phyloP scores from a whole-genome alignment of 2,329 filamentous ascomycete genomes.

The Cyclaneusma minus region DNA sequence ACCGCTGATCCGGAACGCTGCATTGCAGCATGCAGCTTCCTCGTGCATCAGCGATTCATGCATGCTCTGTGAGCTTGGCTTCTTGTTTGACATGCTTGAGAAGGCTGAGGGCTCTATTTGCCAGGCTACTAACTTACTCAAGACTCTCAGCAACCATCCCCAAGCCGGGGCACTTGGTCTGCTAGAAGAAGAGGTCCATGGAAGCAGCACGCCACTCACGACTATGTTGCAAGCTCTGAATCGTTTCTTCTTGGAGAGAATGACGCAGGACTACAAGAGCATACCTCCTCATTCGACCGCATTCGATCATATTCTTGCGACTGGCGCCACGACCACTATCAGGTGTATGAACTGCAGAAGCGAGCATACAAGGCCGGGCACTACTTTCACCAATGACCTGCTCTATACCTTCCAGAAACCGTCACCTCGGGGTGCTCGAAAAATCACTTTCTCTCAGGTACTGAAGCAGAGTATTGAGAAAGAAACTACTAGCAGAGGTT shows the following conservation, averaged over 20 bases:
- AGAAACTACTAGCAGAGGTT: slow-evolving; percentile 77
- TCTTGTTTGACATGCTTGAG: slow-evolving; percentile 93
- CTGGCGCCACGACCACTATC: slow-evolving; percentile 57
- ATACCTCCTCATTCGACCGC: slow-evolving; percentile 44
- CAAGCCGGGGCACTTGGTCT: slow-evolving; percentile 67
- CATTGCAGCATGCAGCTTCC: slow-evolving; percentile 76
- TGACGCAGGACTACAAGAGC: slow-evolving; percentile 60
- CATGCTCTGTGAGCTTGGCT: slow-evolving; percentile 85
- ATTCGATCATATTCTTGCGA: slow-evolving; percentile 61
- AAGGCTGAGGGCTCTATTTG: slow-evolving; percentile 90
- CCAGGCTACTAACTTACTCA: slow-evolving; percentile 88
- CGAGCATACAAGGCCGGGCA: slow-evolving; percentile 67
- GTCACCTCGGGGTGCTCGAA: slow-evolving; percentile 23
- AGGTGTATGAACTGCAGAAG: slow-evolving; percentile 76
- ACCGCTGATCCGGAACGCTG: slow-evolving; percentile 72
- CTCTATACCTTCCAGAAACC: slow-evolving; percentile 47
- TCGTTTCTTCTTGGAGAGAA: slow-evolving; percentile 70
- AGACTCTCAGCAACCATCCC: slow-evolving; percentile 70
- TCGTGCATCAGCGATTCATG: slow-evolving; percentile 72
- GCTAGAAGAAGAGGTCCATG: slow-evolving; percentile 68
- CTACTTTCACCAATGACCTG: slow-evolving; percentile 72
- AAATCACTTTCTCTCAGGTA: slow-evolving; percentile 69
- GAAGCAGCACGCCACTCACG: slow-evolving; percentile 56
- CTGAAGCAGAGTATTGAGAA: slow-evolving; percentile 86
- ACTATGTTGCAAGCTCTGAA: slow-evolving; percentile 76